These are phyloP conservation scores for Nasturtium officinale DNA, from an alignment of 345 rosid species.

Conservation along the genomic window DNA sequence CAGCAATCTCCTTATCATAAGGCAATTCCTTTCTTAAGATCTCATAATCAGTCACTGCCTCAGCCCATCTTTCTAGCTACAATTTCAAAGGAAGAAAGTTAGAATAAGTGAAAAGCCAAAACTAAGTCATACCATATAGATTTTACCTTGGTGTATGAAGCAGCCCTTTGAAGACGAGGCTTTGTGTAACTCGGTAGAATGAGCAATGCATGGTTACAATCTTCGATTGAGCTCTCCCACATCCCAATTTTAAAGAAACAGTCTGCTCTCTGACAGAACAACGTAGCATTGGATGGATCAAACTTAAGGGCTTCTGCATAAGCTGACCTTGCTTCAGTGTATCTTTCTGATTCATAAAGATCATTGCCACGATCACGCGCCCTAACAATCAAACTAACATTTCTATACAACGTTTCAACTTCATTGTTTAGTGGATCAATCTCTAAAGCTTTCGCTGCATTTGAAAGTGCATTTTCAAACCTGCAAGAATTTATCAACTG, in stretches of 20 bases:
- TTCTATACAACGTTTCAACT: conserved; percentile 58
- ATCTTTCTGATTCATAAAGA: conserved; percentile 94
- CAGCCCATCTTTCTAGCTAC: conserved; percentile 90
- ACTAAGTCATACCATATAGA: conserved; percentile 2
- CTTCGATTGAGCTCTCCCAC: conserved; percentile 85
- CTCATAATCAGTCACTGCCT: conserved; percentile 87
- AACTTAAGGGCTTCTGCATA: conserved; percentile 85
- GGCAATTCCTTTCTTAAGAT: conserved; percentile 79
- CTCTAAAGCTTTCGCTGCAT: conserved; percentile 79
- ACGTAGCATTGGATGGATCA: conserved; percentile 81
- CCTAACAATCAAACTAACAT: conserved; percentile 66
- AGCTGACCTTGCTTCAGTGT: conserved; percentile 90
- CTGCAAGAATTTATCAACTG: conserved; percentile 66
- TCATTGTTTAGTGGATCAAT: conserved; percentile 74
- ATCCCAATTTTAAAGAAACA: conserved; percentile 85
- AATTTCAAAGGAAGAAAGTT: conserved; percentile 26
- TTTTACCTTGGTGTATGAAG: conserved; percentile 75
- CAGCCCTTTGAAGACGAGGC: conserved; percentile 89
- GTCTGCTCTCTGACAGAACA: conserved; percentile 84
- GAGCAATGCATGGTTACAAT: conserved; percentile 73
- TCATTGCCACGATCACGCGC: conserved; percentile 86
- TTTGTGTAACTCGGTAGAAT: conserved; percentile 74
- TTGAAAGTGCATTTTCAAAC: conserved; percentile 84
- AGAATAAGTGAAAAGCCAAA: conserved; percentile 21
- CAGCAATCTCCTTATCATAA: conserved; percentile 78